Conservation (phyloP, 192 early-diverging fungal genomes). For the Backusella morwellensis region DNA sequence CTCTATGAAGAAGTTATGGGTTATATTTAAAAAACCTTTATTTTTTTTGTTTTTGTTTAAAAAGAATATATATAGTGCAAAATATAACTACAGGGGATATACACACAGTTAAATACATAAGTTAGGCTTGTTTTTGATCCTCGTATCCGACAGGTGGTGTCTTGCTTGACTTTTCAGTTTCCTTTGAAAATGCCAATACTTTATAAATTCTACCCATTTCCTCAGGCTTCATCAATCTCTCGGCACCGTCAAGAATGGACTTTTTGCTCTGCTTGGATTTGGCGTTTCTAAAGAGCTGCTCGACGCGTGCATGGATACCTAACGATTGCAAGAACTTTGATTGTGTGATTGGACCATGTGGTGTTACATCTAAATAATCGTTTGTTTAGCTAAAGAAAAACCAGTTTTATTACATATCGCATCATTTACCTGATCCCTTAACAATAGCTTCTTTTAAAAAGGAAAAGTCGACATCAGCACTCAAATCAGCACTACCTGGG, state of each 20-base stretch:
- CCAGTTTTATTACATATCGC: not conserved
- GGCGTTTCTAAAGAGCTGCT: slow-evolving; percentile 64
- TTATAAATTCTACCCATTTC: slow-evolving; percentile 92
- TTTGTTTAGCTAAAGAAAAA: not conserved
- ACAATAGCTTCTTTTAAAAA: slow-evolving; percentile 61
- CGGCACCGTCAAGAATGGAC: slow-evolving; percentile 65
- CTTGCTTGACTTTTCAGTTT: not conserved
- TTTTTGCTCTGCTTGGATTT: slow-evolving; percentile 47
- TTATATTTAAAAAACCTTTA: too few relatives aligned
- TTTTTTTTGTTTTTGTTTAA: too few relatives aligned
- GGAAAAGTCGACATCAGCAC: slow-evolving; percentile 89
- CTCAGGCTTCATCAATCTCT: slow-evolving; percentile 70
- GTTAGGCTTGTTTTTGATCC: not conserved
- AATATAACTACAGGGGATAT: not conserved
- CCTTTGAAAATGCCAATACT: slow-evolving; percentile 52
- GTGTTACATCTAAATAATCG: slow-evolving; percentile 21
- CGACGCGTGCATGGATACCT: slow-evolving; percentile 76
- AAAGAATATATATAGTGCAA: too few relatives aligned
- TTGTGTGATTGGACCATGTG: slow-evolving; percentile 82
- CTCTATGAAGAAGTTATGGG: too few relatives aligned
- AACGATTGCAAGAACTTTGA: slow-evolving; percentile 70
- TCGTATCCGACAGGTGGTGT: not conserved
- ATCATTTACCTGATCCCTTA: slow-evolving; percentile 17
- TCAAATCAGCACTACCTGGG: slow-evolving; percentile 88
- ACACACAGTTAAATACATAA: not conserved